phyloP scores from a whole-genome alignment of 192 early-diverging fungal species.

The Umbelopsis isabellina region DNA sequence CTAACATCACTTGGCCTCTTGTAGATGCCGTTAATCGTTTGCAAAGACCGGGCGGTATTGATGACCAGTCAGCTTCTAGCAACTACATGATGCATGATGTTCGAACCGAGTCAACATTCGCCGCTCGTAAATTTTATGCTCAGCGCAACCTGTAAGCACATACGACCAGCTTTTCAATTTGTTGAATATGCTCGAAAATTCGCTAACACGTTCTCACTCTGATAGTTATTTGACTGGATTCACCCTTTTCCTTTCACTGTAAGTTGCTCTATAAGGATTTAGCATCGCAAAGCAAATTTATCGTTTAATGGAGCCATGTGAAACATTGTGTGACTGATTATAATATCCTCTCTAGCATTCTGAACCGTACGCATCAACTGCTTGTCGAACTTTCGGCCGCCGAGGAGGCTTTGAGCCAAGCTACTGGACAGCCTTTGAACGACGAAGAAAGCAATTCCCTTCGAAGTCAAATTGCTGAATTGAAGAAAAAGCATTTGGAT shows the following conservation, averaged over 20 bases:
- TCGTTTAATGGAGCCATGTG: background rate
- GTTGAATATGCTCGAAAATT: too few species aligned
- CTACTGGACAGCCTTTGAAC: constrained; percentile 25
- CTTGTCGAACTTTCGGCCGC: constrained; percentile 51
- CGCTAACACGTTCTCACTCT: background rate
- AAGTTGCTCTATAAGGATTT: constrained; percentile 17
- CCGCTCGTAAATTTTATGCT: constrained; percentile 58
- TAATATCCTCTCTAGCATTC: constrained; percentile 36
- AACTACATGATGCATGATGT: constrained; percentile 32
- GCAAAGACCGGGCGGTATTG: constrained; percentile 35
- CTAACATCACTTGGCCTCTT: background rate
- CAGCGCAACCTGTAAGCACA: constrained; percentile 57
- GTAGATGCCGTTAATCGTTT: constrained; percentile 57
- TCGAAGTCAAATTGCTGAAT: constrained; percentile 22
- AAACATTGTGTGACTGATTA: too few species aligned
- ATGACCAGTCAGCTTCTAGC: constrained; percentile 18
- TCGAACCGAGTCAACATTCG: constrained; percentile 39
- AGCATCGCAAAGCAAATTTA: background rate
- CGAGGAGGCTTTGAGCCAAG: constrained; percentile 45
- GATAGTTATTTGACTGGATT: constrained; percentile 60
- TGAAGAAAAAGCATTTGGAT: constrained; percentile 32
- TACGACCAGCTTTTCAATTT: too few species aligned
- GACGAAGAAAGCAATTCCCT: constrained; percentile 20
- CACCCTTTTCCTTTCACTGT: constrained; percentile 62
- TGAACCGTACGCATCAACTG: constrained; percentile 58